Evolutionary conservation across 345 rosid species (phyloP).

Genomic region (Streptanthus diversifolius): DNA sequence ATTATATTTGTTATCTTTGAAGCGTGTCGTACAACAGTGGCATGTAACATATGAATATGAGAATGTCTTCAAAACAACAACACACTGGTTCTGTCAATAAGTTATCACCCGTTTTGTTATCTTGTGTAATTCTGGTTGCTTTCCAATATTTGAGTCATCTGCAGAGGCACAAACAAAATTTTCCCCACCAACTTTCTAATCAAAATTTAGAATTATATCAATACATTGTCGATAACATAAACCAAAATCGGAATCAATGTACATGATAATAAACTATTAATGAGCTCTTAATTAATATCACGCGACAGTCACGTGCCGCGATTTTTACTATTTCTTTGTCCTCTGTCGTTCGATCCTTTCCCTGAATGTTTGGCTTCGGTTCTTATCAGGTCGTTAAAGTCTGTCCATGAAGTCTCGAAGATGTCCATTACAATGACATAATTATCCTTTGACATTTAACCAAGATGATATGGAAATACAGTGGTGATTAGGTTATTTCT

Average conservation of each 20-base stretch:
- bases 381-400: conserved; percentile 20
- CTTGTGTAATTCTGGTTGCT: neutral
- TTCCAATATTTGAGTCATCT: neutral
- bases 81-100: neutral
- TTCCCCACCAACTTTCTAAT: neutral
- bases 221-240: neutral
- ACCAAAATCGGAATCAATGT: neutral
- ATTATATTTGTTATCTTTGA: too few species aligned
- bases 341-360: conserved; percentile 6
- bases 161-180: neutral
- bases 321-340: conserved; percentile 1
- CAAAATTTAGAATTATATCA: neutral
- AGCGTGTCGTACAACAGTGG: too few species aligned
- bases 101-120: neutral
- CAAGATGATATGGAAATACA: neutral
- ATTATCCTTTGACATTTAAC: conserved; percentile 2
- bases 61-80: neutral
- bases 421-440: conserved; percentile 3
- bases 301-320: conserved; percentile 19
- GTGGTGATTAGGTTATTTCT: conserved; percentile 1
- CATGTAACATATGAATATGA: neutral
- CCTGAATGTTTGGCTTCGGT: conserved; percentile 15
- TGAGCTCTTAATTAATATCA: conserved; percentile 9
- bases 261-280: neutral
- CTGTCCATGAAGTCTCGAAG: neutral